Conservation (phyloP, 768 basidiomycete genomes). For the Rhodotorula kratochvilovae region DNA sequence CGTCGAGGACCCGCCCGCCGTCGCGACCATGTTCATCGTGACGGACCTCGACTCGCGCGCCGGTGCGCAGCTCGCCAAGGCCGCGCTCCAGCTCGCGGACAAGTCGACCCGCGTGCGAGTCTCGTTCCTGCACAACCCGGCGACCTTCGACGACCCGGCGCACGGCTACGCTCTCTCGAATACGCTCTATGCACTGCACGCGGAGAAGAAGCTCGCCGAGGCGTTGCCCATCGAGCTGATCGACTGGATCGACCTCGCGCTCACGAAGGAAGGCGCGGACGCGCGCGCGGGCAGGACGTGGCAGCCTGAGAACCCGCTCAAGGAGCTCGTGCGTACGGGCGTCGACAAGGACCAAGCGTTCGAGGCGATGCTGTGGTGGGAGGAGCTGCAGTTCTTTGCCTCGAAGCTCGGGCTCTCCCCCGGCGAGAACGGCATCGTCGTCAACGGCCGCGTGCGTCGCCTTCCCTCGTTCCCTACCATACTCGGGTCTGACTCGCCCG, state of each 20-base stretch:
- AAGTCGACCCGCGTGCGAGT: constrained; percentile 57
- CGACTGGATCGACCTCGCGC: constrained; percentile 24
- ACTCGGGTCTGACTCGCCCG: background rate
- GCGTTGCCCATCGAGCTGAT: constrained; percentile 30
- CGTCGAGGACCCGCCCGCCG: constrained; percentile 2
- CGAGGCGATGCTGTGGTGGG: constrained; percentile 24
- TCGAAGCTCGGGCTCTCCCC: constrained; percentile 17
- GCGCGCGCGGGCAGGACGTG: background rate
- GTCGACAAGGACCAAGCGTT: constrained; percentile 18
- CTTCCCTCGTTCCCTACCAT: background rate
- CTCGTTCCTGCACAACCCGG: constrained; percentile 73
- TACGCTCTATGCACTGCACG: constrained; percentile 56
- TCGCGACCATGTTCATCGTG: constrained; percentile 57
- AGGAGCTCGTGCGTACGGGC: constrained; percentile 19
- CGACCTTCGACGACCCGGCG: background rate
- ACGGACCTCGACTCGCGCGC: constrained; percentile 68
- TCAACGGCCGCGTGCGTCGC: constrained; percentile 74
- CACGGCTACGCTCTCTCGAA: constrained; percentile 41
- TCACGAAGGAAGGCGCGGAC: constrained; percentile 1
- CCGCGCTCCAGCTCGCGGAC: constrained; percentile 60
- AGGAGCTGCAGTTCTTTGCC: constrained; percentile 3
- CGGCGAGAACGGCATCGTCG: constrained; percentile 61
- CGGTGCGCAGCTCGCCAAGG: constrained; percentile 60
- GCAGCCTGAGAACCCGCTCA: constrained; percentile 20
- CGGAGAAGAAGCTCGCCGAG: constrained; percentile 50